Evolutionary conservation across 768 basidiomycete species (phyloP), one percentile per base, ranked within the genome.

Genomic region (Suillus hirtellus): DNA sequence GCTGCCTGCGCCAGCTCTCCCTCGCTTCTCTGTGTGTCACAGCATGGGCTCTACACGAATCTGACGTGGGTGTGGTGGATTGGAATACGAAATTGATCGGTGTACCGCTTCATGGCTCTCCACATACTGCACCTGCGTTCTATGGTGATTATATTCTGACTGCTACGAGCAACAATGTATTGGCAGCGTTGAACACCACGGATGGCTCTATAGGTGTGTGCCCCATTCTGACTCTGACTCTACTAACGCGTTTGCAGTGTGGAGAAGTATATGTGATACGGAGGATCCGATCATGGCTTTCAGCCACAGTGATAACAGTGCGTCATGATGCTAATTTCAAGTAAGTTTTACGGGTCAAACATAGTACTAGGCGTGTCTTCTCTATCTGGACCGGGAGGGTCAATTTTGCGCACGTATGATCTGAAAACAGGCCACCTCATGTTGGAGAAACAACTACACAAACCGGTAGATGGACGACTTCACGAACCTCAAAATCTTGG

Each of bases 11-110:
- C 44, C 59, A 68, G 35, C 62, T 74, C 21, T 46, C 67, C n/a
- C 34, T 70, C 19, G 66, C 66, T 11, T 1, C 67, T 14, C 59
- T 68, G 34, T 34, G 71, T 10, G 64, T 76, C 31, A 56, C 72
- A 44, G 74, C 77, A 31, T 75, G 71, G 63, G 88, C 88, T 34
- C 75, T 90, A 40, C 88, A 91, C 64, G 83, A 90, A 70, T 84
- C 88, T 27, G 90, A 94, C 62, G 90, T 86, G 61, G 92, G 92
- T 50, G 77, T 90, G 50, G 82, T 95, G 52, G 95, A 96, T 79
- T 98, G 95, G 95, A 84, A 97, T 75, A 90, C 86, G 68, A 75
- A 81, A 15, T 82, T 90, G 35, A 78, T 93, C 61, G 95, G 95
- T 17, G 82, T 89, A 4, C 92, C 93, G 0, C 79, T 88, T 4